Conservation (phyloP, 257 asterid genomes). For the Dorcoceras hygrometricum region DNA sequence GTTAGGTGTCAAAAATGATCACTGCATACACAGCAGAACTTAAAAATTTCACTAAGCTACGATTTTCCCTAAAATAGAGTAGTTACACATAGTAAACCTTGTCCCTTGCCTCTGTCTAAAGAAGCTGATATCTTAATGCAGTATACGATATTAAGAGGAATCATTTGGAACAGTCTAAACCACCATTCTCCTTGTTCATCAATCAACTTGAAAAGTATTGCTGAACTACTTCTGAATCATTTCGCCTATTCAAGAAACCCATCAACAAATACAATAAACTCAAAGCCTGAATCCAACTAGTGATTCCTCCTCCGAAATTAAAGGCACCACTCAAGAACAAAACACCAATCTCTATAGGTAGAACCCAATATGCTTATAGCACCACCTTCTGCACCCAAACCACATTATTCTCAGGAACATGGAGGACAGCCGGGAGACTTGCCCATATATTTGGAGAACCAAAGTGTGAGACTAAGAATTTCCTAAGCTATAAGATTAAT, state of each 20-base stretch:
- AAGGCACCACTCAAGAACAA: conserved; percentile 16
- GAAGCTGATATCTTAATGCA: conserved; percentile 21
- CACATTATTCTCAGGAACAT: conserved; percentile 63
- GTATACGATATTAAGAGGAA: conserved; percentile 24
- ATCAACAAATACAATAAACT: conserved; percentile 12
- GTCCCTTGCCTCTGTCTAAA: conserved; percentile 24
- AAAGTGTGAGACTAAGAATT: conserved; percentile 37
- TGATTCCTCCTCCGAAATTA: conserved; percentile 19
- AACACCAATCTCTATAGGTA: conserved; percentile 3
- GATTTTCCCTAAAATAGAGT: conserved; percentile 6
- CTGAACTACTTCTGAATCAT: conserved; percentile 20
- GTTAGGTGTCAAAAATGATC: conserved; percentile 5
- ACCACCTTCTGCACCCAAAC: conserved; percentile 63
- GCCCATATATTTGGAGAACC: conserved; percentile 32
- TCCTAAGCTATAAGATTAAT: conserved; percentile 63
- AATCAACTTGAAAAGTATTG: conserved; percentile 17
- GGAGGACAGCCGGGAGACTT: conserved; percentile 94
- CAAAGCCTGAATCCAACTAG: conserved; percentile 20
- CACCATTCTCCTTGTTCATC: conserved; percentile 8
- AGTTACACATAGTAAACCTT: conserved; percentile 7
- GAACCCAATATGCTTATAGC: conserved; percentile 27
- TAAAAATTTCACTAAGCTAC: conserved; percentile 20
- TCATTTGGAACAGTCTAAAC: conserved; percentile 18
- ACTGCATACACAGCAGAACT: conserved; percentile 14
- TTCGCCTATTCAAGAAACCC: conserved; percentile 10